Evolutionary conservation across 2,329 filamentous ascomycete species (phyloP), one percentile per base, ranked within the genome.

Genomic region (Pezicula rhizophila): DNA sequence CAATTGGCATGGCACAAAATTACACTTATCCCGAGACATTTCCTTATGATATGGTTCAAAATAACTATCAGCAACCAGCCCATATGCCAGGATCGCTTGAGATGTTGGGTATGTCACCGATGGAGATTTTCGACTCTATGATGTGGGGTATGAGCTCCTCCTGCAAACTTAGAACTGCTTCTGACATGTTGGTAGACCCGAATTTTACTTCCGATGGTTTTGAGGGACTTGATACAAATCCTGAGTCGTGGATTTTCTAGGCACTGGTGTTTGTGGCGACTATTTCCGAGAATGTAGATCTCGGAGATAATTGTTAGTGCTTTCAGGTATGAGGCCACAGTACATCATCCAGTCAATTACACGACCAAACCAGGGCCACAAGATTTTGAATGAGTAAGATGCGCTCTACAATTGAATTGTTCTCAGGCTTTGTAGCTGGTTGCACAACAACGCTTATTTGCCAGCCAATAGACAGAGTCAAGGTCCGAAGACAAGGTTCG

Each of bases 91-190:
- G 66, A 77, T 17, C 78, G 81, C 52, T 75, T 75, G 8, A 66
- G 72, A 10, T 70, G 15, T 12, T 76, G 23, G 76, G 77, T 58
- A 77, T 82, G 70, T 79, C 79, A 31, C 79, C 79, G 1, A 78
- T 83, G 76, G 79, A 83, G 42, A 66, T 83, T 1, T 82, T 81
- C 57, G 78, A 82, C 55, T 80, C 77, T 6, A 83, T 83, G 35
- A 82, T 80, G 67, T 81, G 78, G 72, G 78, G 78, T 81, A 66
- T 60, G 76, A 25, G 12, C 8, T 26, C 25, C 20, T 14, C 8
- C n/a, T 26, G 4, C n/a, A 42, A 12, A 26, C 15, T 42, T 3
- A 8, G n/a, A 15, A 42, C 2, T 38, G 3, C 8, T 15, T 15
- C 18, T 38, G 14, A 38, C 14, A 8, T 15, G n/a, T 38, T 38